Base-by-base conservation (phyloP, 2,329 filamentous ascomycete genomes). In the Talaromyces funiculosus region DNA sequence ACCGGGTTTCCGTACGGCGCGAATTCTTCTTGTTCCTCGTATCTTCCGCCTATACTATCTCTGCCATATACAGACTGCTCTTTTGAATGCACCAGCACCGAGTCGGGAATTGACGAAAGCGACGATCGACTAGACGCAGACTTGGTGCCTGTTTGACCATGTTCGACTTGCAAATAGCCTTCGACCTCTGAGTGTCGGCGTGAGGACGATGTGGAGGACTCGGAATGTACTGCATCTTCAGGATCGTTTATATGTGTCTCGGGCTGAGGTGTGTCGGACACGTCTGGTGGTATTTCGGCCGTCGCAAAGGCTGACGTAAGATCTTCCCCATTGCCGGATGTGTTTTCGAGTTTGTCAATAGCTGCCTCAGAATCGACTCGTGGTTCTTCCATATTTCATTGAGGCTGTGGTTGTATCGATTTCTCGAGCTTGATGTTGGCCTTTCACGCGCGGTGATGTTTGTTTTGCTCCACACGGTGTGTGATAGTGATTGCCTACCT, bases 81-180 rank as follows among this genome's bases (percentile, higher is more conserved):
- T 29, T 66, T 64, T 1, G 72, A 64, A 51, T 74, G 70, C 9
- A 74, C 64, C 7, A 76, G 64, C 6, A 76, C 71, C 1, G 75
- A 77, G 18, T 68, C 72, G 4, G 76, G 75, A 10, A 75, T 65
- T 0, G 76, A 78, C 5, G 75, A 77, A 24, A 77, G 65, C 1
- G 76, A 78, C 6, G 76, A 77, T 35, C 70, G 73, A 60, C 74
- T 77, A 4, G 75, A 76, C 40, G 69, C 47, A 5, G 60, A 58
- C 24, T 61, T 53, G 9, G 60, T n/a, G 12, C 55, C 54, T 29
- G 29, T n/a, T 33, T 29, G 31, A 2, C 47, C 37, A 7, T 56
- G 45, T n/a, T 57, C 38, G 26, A 58, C 33, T 33, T 49, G 43
- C 8, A 58, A 20, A 43, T 47, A 53, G 3, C 40, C 45, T 9